These are phyloP conservation scores for Rhodotorula sp. DNA, from an alignment of 1,284 basidiomycete species.

Conservation along the genomic window DNA sequence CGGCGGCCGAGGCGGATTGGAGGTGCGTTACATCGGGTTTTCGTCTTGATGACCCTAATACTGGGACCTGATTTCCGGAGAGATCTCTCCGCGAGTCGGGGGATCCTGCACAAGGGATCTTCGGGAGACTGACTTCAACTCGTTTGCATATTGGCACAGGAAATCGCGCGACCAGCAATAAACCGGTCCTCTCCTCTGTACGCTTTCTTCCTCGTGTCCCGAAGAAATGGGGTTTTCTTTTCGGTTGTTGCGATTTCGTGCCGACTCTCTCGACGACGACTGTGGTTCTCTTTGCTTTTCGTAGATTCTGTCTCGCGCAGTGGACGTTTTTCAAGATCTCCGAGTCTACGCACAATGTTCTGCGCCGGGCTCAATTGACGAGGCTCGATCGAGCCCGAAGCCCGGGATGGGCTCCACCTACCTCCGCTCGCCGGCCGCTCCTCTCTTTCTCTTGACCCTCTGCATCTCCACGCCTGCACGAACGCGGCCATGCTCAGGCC, in stretches of 20 bases:
- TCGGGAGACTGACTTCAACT: not conserved
- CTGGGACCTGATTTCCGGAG: too few relatives aligned
- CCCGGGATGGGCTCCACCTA: not conserved
- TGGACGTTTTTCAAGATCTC: too few relatives aligned
- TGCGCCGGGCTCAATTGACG: not conserved
- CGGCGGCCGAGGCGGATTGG: conserved; percentile 81
- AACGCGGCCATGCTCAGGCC: not conserved
- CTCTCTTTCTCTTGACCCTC: not conserved
- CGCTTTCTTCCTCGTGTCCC: too few relatives aligned
- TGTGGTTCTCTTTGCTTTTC: not conserved
- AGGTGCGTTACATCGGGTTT: conserved; percentile 12
- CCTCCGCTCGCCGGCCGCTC: not conserved
- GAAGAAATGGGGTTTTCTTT: not conserved
- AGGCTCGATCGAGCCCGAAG: not conserved
- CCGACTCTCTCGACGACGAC: not conserved
- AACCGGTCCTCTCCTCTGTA: not conserved
- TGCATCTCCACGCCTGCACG: not conserved
- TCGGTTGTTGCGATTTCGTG: not conserved
- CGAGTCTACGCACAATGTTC: too few relatives aligned
- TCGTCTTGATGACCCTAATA: too few relatives aligned
- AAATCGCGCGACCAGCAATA: conserved; percentile 25
- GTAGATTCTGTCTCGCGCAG: not conserved
- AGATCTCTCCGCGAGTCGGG: too few relatives aligned
- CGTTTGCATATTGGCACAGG: not conserved
- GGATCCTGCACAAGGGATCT: too few relatives aligned